A percentile compares a stretch with the other conserved stretches of the same genome.
These are phyloP conservation scores for Sphaerulina vaccinii DNA, from an alignment of 2,329 filamentous ascomycete genomes.

Conservation along the genomic window DNA sequence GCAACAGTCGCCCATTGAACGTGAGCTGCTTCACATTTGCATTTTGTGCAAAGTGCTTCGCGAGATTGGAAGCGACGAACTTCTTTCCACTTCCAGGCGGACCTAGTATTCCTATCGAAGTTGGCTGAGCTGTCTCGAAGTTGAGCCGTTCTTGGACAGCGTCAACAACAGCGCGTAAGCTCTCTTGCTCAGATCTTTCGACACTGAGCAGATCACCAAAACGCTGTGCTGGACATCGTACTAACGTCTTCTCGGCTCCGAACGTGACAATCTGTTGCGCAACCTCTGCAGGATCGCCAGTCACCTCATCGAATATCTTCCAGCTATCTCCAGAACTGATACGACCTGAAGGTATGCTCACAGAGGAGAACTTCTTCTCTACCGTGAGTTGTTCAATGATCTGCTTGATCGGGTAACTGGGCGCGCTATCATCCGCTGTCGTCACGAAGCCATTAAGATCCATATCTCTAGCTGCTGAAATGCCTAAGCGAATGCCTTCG, in stretches of 20 bases:
- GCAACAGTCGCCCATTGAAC: constrained; percentile 34
- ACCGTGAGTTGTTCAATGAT: constrained; percentile 28
- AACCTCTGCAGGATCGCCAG: constrained; percentile 36
- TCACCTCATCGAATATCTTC: constrained; percentile 36
- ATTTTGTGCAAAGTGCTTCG: constrained; percentile 28
- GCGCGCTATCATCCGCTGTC: constrained; percentile 26
- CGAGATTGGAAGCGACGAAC: constrained; percentile 34
- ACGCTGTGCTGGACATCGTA: constrained; percentile 30
- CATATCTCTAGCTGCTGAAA: constrained; percentile 32
- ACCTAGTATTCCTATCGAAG: constrained; percentile 35
- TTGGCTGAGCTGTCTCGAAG: constrained; percentile 27
- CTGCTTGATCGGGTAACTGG: constrained; percentile 32
- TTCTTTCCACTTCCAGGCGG: constrained; percentile 37
- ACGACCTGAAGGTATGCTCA: constrained; percentile 34
- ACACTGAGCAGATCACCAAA: constrained; percentile 34
- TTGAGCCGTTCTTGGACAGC: constrained; percentile 33
- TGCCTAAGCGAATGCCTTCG: constrained; percentile 32
- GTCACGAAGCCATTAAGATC: constrained; percentile 30
- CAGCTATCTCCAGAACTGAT: constrained; percentile 38
- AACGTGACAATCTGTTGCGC: constrained; percentile 35
- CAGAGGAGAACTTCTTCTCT: constrained; percentile 29
- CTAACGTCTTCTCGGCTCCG: constrained; percentile 34
- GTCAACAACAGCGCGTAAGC: constrained; percentile 33
- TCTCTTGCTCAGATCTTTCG: constrained; percentile 36
- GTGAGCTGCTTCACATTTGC: constrained; percentile 27